These are phyloP conservation scores for Colletotrichum tropicicola DNA, from an alignment of 2,329 filamentous ascomycete species.

Conservation along the genomic window DNA sequence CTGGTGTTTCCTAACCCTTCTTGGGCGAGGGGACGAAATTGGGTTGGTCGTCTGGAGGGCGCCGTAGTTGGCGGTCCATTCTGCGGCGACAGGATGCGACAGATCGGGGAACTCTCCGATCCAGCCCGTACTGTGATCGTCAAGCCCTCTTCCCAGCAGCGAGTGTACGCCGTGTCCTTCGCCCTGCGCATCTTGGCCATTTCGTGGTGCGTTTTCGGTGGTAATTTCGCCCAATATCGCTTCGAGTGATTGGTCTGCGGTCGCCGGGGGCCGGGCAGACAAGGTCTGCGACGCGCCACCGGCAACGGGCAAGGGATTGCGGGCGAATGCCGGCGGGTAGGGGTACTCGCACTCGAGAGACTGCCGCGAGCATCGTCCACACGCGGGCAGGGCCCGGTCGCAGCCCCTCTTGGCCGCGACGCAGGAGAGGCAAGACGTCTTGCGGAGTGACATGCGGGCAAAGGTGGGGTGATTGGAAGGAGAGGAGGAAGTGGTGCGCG, in stretches of 20 bases:
- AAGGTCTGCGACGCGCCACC: no score
- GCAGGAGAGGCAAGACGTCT: conserved; percentile 7
- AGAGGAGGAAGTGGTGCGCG: neutral
- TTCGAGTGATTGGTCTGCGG: no score
- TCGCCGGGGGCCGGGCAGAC: no score
- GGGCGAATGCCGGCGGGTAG: conserved; percentile 7
- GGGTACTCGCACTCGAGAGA: conserved; percentile 14
- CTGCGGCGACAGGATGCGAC: neutral
- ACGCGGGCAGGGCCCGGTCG: neutral
- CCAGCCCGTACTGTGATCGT: neutral
- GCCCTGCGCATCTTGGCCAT: neutral
- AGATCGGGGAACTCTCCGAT: neutral
- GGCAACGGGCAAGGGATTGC: no score
- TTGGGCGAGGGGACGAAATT: no score
- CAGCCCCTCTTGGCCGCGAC: conserved; percentile 18
- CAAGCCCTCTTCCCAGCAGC: no score
- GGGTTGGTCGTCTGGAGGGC: no score
- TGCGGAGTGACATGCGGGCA: conserved; percentile 25
- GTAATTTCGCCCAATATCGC: no score
- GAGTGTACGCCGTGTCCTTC: neutral
- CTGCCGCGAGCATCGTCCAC: conserved; percentile 4
- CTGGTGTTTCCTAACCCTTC: neutral
- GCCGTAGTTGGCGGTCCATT: neutral
- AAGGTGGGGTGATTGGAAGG: neutral
- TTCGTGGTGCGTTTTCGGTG: no score